These are phyloP conservation scores for Huiozyma sinensis DNA, from an alignment of 805 yeast genomes.

Conservation along the genomic window DNA sequence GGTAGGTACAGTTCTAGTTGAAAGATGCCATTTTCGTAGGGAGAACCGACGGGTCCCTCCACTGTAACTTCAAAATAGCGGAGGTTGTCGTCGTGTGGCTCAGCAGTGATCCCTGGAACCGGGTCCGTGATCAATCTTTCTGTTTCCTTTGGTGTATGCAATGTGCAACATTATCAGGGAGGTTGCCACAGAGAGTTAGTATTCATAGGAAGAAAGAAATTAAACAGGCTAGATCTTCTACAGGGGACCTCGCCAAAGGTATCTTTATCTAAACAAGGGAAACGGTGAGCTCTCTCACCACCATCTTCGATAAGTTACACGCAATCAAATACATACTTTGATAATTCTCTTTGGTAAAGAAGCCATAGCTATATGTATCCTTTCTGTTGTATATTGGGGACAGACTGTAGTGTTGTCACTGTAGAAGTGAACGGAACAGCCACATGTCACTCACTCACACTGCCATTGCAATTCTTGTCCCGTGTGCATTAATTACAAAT, in stretches of 20 bases:
- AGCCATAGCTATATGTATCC: conserved; percentile 13
- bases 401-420: too few relatives aligned
- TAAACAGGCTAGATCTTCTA: too few relatives aligned
- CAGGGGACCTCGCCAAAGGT: too few relatives aligned
- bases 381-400: too few relatives aligned
- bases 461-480: too few relatives aligned
- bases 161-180: too few relatives aligned
- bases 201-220: too few relatives aligned
- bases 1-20: conserved; percentile 81
- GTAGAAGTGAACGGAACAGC: too few relatives aligned
- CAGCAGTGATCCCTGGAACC: conserved; percentile 89
- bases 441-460: too few relatives aligned
- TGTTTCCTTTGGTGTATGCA: conserved; percentile 48
- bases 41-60: conserved; percentile 85
- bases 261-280: not conserved
- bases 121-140: conserved; percentile 89
- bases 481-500: too few relatives aligned
- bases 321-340: conserved; percentile 41
- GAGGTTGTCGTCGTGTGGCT: conserved; percentile 87
- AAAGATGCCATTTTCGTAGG: conserved; percentile 80
- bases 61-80: conserved; percentile 87
- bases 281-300: not conserved
- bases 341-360: conserved; percentile 81
- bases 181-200: too few relatives aligned
- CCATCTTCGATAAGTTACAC: not conserved